Base-by-base conservation (phyloP, 1,139 yeast genomes). In the Taphrina wiesneri region DNA sequence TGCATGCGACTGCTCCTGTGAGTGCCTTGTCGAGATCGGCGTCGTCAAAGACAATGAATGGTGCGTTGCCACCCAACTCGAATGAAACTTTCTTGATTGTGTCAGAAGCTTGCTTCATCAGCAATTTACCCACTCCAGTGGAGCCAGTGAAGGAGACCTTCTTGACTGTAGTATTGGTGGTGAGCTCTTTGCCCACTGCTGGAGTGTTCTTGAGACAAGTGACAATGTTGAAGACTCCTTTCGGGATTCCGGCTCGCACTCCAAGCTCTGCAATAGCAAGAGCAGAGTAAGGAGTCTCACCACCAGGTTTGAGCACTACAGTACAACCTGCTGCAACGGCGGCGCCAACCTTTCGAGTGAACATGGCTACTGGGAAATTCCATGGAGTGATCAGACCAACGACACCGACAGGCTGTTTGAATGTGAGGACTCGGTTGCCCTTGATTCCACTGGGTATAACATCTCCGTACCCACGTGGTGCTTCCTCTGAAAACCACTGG, bases 341-440 rank as follows among this genome's bases (percentile, higher is more conserved):
- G 65, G 81, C 77, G 0, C 83, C 84, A 30, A 80, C 82, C 60
- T 92, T 92, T 72, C 98, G 82, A 1, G 97, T 85, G 69, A 92
- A 89, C 98, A 92, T 92, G 4, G 97, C 96, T 63, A 87, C 81
- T 19, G 98, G 98, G 79, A 92, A 92, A 77, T 92, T 92, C 97
- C 97, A 92, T 21, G 98, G 98, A 3, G 97, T 90, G 72, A 92
- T 81, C 68, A 92, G 85, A 32, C 96, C 97, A 72, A 93, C 90
- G 3, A 80, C 81, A 19, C 84, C 84, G 59, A 81, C 78, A 1
- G 84, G 83, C 72, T 81, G 83, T 69, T 70, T 77, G 67, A 79
- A 69, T 23, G 70, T 69, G 47, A 69, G 7, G 43, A 69, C 67
- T 71, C 92, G 81, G 74, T 82, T 85, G 51, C 78, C 73, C 43